Conservation (phyloP, 139 green algal genomes). For the Picochlorum sp. region DNA sequence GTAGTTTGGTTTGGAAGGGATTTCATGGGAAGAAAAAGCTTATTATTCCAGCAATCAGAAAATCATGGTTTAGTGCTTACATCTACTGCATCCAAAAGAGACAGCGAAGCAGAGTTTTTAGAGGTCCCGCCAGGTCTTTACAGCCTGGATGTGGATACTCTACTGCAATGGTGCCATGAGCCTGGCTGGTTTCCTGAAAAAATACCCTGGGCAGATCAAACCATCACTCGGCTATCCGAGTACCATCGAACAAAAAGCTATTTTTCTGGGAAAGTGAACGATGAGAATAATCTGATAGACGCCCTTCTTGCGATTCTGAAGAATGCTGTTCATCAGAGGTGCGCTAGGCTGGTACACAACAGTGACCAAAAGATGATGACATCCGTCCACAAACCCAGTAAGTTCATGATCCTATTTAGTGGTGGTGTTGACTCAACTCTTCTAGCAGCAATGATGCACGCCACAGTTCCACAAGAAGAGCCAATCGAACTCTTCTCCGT, state of each 20-base stretch:
- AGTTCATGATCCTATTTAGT: slow-evolving; percentile 71
- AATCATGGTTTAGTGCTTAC: slow-evolving; percentile 6
- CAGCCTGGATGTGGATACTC: neutral
- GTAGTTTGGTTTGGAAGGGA: slow-evolving; percentile 70
- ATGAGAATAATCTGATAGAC: no score
- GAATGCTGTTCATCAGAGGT: no score
- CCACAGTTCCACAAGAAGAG: slow-evolving; percentile 31
- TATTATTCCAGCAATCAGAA: slow-evolving; percentile 47
- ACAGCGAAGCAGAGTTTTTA: no score
- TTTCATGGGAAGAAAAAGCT: slow-evolving; percentile 54
- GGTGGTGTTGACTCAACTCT: slow-evolving; percentile 82
- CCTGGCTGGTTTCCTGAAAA: neutral
- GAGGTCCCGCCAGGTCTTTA: slow-evolving; percentile 6
- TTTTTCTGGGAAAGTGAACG: neutral
- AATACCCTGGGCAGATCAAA: neutral
- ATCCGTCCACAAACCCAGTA: neutral
- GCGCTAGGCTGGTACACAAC: no score
- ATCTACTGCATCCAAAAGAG: no score
- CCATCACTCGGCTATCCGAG: neutral
- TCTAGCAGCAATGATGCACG: slow-evolving; percentile 62
- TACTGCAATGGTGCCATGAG: neutral
- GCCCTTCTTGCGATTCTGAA: no score
- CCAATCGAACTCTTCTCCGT: slow-evolving; percentile 82
- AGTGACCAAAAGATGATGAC: no score
- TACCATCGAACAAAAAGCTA: neutral